phyloP scores from a whole-genome alignment of 805 yeast genomes.

The Kuraishia hungarica region DNA sequence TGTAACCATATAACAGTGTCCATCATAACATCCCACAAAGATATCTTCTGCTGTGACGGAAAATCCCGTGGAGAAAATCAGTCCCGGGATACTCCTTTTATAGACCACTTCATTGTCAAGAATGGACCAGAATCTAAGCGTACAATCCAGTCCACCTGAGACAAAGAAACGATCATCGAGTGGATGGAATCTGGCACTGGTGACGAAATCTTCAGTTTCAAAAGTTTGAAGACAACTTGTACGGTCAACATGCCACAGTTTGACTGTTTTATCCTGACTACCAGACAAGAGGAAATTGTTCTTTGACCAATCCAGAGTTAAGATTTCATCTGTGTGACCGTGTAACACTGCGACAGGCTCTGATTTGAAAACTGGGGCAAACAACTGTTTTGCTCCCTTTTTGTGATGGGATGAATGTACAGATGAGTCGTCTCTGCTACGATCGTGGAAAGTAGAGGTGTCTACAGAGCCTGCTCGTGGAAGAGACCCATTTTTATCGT shows the following conservation, averaged over 20 bases:
- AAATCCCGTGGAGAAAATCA: constrained; percentile 69
- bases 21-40: constrained; percentile 74
- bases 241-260: constrained; percentile 79
- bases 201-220: constrained; percentile 73
- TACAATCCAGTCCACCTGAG: constrained; percentile 73
- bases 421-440: constrained; percentile 5
- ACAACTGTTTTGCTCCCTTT: constrained; percentile 15
- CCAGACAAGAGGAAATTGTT: constrained; percentile 74
- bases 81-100: constrained; percentile 49
- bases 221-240: constrained; percentile 54
- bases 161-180: constrained; percentile 80
- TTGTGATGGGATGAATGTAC: neutral
- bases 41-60: constrained; percentile 56
- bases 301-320: constrained; percentile 83
- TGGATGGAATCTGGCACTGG: constrained; percentile 75
- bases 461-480: neutral
- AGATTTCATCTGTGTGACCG: constrained; percentile 64
- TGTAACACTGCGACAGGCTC: constrained; percentile 49
- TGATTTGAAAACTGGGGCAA: constrained; percentile 75
- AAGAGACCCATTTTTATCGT: constrained; percentile 1
- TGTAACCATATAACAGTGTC: constrained; percentile 51
- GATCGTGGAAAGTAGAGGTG: neutral
- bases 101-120: constrained; percentile 60
- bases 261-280: constrained; percentile 78
- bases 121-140: constrained; percentile 76